Conservation (phyloP, 352 stramenopile species). For the Globisporangium emineosum region DNA sequence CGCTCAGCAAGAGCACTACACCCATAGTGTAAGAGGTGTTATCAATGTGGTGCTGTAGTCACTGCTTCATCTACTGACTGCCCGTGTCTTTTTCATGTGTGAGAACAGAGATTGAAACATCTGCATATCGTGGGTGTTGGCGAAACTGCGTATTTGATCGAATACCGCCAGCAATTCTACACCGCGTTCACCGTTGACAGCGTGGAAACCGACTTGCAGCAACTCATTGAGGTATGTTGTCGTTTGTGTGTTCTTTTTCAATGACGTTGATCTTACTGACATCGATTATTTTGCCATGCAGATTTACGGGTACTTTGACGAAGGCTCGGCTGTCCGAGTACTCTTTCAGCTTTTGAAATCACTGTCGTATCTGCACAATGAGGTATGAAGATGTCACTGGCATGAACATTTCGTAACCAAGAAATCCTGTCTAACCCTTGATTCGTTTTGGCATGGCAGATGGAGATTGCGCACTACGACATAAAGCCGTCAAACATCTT, state of each 20-base stretch:
- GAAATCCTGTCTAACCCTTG: not conserved
- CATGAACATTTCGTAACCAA: constrained; percentile 5
- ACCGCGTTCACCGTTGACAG: constrained; percentile 76
- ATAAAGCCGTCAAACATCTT: constrained; percentile 98
- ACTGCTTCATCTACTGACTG: not conserved
- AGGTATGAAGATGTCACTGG: constrained; percentile 27
- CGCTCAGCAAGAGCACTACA: constrained; percentile 63
- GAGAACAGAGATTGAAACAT: constrained; percentile 59
- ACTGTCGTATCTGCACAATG: constrained; percentile 68
- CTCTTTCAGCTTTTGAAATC: constrained; percentile 62
- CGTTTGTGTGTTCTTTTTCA: not conserved
- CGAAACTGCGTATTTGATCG: constrained; percentile 51
- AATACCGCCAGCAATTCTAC: constrained; percentile 68
- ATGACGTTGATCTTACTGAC: not conserved
- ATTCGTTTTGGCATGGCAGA: constrained; percentile 26
- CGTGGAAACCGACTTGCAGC: constrained; percentile 67
- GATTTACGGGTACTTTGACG: constrained; percentile 62
- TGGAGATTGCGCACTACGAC: constrained; percentile 86
- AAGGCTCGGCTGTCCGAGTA: constrained; percentile 56
- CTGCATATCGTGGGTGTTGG: constrained; percentile 67
- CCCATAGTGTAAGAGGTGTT: constrained; percentile 53
- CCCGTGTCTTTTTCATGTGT: not conserved
- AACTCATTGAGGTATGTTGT: constrained; percentile 56
- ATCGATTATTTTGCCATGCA: constrained; percentile 10
- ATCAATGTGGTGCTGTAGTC: not conserved